Base-by-base conservation (phyloP, 371 early-diverging fungal genomes). In the Funneliformis caledonium region DNA sequence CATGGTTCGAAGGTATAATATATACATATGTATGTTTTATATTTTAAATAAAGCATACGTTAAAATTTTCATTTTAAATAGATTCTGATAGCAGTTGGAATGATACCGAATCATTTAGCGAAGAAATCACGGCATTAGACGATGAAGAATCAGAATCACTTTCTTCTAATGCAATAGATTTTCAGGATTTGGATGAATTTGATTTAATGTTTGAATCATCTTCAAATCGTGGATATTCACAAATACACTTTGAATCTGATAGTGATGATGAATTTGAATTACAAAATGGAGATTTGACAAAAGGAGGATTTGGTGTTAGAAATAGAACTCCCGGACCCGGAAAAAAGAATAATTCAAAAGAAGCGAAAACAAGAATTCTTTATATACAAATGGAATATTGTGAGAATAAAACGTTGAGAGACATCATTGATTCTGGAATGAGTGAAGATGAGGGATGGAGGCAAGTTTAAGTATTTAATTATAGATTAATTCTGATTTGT, bases 351-450 rank as follows among this genome's bases (percentile, higher is more conserved):
- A 16, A 19, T 45, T 12, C 48, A 8, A 70, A 47, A 81, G 56
- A 56, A 81, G 80, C 81, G n/a, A 85, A 87, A 3, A 88, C 90
- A 10, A 85, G 90, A 42, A 89, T 92, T 3, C 86, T 98, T 50
- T 97, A 97, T 77, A 98, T 98, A 80, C 98, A 98, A 84, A 98
- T 98, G 98, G 98, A 98, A 85, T 97, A 97, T 83, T 98, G 98
- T 83, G 97, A 97, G 83, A 93, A 96, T 72, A 94, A 95, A 81
- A 97, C 98, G 0, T 86, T 98, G 7, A 89, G 92, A 67, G 96
- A 97, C 83, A 84, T 95, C 26, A 97, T 98, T 82, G 93, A 93
- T 52, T 92, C 91, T 80, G 95, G 94, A 0, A 77, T 97, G n/a
- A 91, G 91, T 47, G 88, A 88, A 37, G 89, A 93, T 50, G 93